phyloP scores from a whole-genome alignment of 2,329 filamentous ascomycete genomes.

The Nothophaeocryptopus gaeumannii region DNA sequence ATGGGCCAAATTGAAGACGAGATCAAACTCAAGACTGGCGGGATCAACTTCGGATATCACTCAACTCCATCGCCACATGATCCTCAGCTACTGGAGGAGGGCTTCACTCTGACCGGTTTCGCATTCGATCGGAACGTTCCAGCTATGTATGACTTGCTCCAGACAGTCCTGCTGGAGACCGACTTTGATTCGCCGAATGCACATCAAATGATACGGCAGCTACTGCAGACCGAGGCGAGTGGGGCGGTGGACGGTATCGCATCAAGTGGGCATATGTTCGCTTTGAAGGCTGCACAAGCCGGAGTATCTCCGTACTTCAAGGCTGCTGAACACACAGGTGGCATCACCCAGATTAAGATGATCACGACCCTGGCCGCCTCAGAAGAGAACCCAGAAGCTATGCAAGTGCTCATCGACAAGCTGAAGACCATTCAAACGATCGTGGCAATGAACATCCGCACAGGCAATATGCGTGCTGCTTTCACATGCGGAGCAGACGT shows the following conservation, averaged over 20 bases:
- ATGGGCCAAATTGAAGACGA: conserved; percentile 95
- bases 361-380: conserved; percentile 75
- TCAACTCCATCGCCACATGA: conserved; percentile 74
- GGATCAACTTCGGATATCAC: conserved; percentile 80
- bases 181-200: conserved; percentile 84
- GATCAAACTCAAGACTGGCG: conserved; percentile 94
- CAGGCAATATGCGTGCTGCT: conserved; percentile 69
- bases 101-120: conserved; percentile 79
- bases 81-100: conserved; percentile 70
- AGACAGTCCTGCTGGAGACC: conserved; percentile 77
- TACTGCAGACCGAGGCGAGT: conserved; percentile 82
- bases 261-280: conserved; percentile 83
- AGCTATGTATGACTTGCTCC: conserved; percentile 83
- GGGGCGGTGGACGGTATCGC: conserved; percentile 90
- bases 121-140: conserved; percentile 87
- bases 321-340: conserved; percentile 78
- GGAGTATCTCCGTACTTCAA: conserved; percentile 69
- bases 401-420: conserved; percentile 57
- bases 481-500: conserved; percentile 82
- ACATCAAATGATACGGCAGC: conserved; percentile 75
- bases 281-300: conserved; percentile 78
- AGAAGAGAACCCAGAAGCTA: conserved; percentile 70
- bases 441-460: conserved; percentile 59
- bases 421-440: conserved; percentile 81
- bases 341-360: conserved; percentile 85